Evolutionary conservation across 78 protist genomes (phyloP), one percentile per base, ranked within the genome.

Genomic region (Creolimax fragrantissima): DNA sequence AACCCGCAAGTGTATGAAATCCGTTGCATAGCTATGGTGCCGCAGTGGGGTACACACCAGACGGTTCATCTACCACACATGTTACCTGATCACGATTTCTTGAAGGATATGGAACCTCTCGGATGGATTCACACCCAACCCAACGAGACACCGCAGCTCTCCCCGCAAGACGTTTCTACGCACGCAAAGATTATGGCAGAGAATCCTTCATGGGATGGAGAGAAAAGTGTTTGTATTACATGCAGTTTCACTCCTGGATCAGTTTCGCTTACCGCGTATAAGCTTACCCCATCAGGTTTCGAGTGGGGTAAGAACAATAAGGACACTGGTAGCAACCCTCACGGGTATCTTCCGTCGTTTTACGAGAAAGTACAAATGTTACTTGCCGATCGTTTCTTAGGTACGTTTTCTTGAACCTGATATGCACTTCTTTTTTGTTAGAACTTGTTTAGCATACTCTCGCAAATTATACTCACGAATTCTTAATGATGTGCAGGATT

Each of bases 41-140:
- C 99, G 45, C 99, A 99, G 95, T 91, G 92, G 95, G 99, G 99
- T 41, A 96, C 98, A 5, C 99, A 98, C 94, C 97, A 95, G 93
- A 37, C 41, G 41, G 98, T 98, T 3, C 94, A 88, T 35, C 93
- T 99, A 44, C 99, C 99, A 32, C 17, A 43, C 32, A 39, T n/a
- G 89, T 41, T 45, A 41, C 99, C 99, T 2, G 99, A 96, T 36
- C 97, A 96, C 91, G 98, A 94, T 66, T 95, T 95, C 94, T 96
- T 99, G 41, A 42, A 89, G 81, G 99, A 96, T 41, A 83, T 98
- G 88, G 99, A 98, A 94, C 99, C 99, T 42, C 98, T 99, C 2
- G 99, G 99, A 81, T 99, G 99, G 99, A 92, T 99, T 44, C 99
- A 99, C 94, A 99, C 99, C 32, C 99, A 99, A 94, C 98, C 99